These are phyloP conservation scores for Cordyceps cateniannulata DNA, from an alignment of 2,329 filamentous ascomycete genomes.

Conservation along the genomic window DNA sequence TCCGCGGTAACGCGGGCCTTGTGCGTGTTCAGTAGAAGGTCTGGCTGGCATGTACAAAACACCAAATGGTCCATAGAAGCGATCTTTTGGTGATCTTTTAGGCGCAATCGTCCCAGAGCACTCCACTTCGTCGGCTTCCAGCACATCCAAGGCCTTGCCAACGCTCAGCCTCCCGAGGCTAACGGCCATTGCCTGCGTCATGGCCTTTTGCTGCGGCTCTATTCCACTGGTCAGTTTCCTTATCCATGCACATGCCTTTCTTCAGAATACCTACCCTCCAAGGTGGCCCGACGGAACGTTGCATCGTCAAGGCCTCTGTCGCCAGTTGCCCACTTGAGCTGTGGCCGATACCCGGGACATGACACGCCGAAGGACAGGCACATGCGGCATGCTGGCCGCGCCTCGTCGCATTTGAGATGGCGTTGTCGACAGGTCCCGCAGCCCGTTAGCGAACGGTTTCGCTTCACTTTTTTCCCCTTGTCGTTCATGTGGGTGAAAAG, in stretches of 20 bases:
- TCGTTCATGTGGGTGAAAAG: background rate
- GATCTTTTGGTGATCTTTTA: background rate
- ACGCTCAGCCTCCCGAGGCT: background rate
- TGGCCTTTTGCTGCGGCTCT: slow-evolving; percentile 4
- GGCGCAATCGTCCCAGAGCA: background rate
- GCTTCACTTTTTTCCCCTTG: background rate
- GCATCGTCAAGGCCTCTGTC: background rate
- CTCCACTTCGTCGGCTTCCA: background rate
- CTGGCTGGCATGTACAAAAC: background rate
- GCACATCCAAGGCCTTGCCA: background rate
- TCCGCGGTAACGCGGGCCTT: background rate
- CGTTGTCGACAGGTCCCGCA: slow-evolving; percentile 4
- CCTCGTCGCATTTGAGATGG: slow-evolving; percentile 16
- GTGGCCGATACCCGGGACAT: slow-evolving; percentile 15
- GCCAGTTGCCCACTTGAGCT: slow-evolving; percentile 15
- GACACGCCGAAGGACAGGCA: slow-evolving; percentile 13
- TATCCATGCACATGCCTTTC: background rate
- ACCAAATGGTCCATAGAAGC: background rate
- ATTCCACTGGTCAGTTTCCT: background rate
- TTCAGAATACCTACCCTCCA: background rate
- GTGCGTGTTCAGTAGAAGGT: background rate
- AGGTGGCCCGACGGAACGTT: background rate
- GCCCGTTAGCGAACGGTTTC: background rate
- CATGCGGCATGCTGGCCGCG: slow-evolving; percentile 14
- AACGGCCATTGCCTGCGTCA: background rate